Evolutionary conservation across 1,284 basidiomycete genomes (phyloP).

Genomic region (Ustilago cynodontis): DNA sequence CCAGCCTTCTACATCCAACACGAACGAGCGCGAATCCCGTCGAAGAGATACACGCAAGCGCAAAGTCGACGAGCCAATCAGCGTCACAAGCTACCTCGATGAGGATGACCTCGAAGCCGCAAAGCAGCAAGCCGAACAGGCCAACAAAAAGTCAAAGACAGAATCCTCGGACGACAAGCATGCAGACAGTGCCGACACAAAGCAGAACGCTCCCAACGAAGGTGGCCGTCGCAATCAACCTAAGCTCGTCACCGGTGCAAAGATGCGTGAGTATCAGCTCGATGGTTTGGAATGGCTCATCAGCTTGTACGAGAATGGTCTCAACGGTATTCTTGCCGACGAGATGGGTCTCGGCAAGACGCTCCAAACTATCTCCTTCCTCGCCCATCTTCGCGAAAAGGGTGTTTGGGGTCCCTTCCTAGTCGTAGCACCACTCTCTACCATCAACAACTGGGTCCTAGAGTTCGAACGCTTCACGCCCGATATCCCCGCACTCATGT

Average conservation of each 20-base stretch:
- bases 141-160: conserved; percentile 58
- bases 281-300: conserved; percentile 98
- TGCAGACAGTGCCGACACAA: conserved; percentile 71
- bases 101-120: conserved; percentile 54
- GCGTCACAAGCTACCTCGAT: conserved; percentile 55
- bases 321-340: conserved; percentile 89
- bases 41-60: conserved; percentile 43
- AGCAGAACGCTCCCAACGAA: conserved; percentile 44
- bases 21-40: conserved; percentile 21
- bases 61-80: conserved; percentile 39
- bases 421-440: conserved; percentile 90
- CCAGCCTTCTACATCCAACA: conserved; percentile 19
- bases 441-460: conserved; percentile 89
- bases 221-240: conserved; percentile 75
- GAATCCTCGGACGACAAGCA: conserved; percentile 74
- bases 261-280: conserved; percentile 88
- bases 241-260: conserved; percentile 83
- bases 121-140: conserved; percentile 34
- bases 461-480: conserved; percentile 83
- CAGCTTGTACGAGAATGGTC: conserved; percentile 89
- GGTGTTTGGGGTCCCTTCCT: conserved; percentile 84
- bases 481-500: conserved; percentile 83
- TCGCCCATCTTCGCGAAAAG: conserved; percentile 85
- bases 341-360: conserved; percentile 95
- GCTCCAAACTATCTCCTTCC: conserved; percentile 91